Evolutionary conservation across 768 basidiomycete genomes (phyloP), one percentile per base, ranked within the genome.

Genomic region (Amylocystis lapponica): DNA sequence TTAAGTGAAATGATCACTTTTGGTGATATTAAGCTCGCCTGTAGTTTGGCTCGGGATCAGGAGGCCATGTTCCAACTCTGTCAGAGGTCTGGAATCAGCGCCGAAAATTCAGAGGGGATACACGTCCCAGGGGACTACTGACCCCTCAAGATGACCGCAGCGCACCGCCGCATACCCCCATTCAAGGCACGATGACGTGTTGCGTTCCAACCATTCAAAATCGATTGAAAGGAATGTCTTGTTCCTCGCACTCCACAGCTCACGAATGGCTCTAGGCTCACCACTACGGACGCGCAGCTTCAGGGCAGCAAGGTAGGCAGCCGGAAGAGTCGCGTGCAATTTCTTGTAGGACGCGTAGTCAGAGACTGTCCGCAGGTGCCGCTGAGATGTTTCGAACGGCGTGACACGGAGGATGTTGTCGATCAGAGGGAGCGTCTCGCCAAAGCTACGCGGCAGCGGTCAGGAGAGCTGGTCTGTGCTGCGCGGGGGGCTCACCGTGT

Each of bases 91-190:
- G 17, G 11, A 8, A 17, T 11, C 10, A 35, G 17, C 33, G n/a
- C n/a, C n/a, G n/a, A n/a, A n/a, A n/a, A n/a, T n/a, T n/a, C n/a
- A n/a, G n/a, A n/a, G n/a, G n/a, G n/a, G n/a, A n/a, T n/a, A 40
- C 27, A 37, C n/a, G 30, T 37, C 11, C 41, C 41, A 51, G 17
- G 16, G 27, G 30, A 39, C 27, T 10, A 55, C 83, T 59, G 56
- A 87, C 83, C 74, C 70, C 45, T 82, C 75, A 29, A 91, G 63
- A 65, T 83, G 79, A 0, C 76, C 78, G 53, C 84, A 87, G 21
- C 86, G 69, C 34, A 87, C 74, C 10, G 83, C 83, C 22, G 88
- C 83, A 64, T 90, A 90, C 1, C 87, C 87, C 79, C 82, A 90
- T 61, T 89, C 88, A 36, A 87, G 57, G 49, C 78, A 77, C 35